Evolutionary conservation across 805 yeast species (phyloP), one percentile per base, ranked within the genome.

Genomic region (Ogataea populi-albae): DNA sequence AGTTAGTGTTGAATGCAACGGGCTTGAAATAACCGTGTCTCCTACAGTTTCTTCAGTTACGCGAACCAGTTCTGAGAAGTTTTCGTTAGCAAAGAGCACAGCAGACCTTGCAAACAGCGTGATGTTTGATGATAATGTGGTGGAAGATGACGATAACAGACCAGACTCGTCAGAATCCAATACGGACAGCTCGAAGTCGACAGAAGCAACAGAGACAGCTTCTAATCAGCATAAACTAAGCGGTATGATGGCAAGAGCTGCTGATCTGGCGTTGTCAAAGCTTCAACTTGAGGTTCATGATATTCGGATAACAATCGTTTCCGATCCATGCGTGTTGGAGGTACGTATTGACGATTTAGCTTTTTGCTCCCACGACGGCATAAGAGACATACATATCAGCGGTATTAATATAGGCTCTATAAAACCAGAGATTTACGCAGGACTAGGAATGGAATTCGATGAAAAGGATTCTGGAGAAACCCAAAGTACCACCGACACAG

Each of bases 11-110:
- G 75, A 71, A 17, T 81, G 81, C 5, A 57, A 58, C 4, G 81
- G 79, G 4, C 61, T 86, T 3, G 71, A 71, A 8, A 47, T 79
- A n/a, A 68, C 71, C 0, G 52, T 71, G 19, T 67, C 76, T 2
- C 62, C 67, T 2, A 40, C 57, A 1, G 43, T 27, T 17, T 42
- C 56, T 4, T 34, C 47, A 21, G 32, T 42, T 16, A 59, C 29
- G 39, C 59, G 29, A 62, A 57, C 41, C 41, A 56, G 14, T 47
- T 54, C 23, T 5, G 54, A 42, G 11, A 47, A 63, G 39, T 75
- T 75, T 38, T 76, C 79, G 38, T 57, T 85, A 38, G 79, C 85
- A 0, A 82, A 79, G 49, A 82, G 93, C 38, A 80, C 91, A 0
- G 79, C 81, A 16, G 86, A 82, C 47, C 65, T 87, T 37, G 87